Base-by-base conservation (phyloP, 2,329 filamentous ascomycete genomes). In the Cryphonectria carpinicola region DNA sequence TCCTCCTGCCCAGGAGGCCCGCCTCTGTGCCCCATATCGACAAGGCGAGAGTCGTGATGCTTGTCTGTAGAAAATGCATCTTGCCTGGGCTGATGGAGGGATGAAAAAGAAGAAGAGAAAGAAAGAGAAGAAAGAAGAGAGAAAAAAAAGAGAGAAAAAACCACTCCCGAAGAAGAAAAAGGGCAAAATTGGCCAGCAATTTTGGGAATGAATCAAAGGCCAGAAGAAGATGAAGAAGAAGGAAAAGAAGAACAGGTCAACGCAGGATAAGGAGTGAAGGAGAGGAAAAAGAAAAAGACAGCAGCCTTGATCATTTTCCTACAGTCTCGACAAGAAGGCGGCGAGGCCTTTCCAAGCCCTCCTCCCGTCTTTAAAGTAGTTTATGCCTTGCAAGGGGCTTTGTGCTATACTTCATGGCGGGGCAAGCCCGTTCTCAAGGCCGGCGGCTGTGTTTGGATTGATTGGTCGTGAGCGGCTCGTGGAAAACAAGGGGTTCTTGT, bases 171-270 rank as follows among this genome's bases (percentile, higher is more conserved):
- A 19, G 19, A 19, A 19, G 0, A 49, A 4, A n/a, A 1, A 19
- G 4, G 35, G 28, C 19, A 37, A 70, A 69, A 71, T 71, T 71
- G 70, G 52, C 70, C 70, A 32, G 70, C 70, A 70, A 72, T 67
- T 62, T 61, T 39, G 37, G 65, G 49, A 2, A 39, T 22, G 35
- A 58, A 58, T 4, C 6, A 25, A 41, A 60, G 35, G 8, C 32
- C 19, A 62, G 14, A 41, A 54, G 52, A 46, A 43, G 56, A 25
- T 28, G 35, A 67, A 13, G 11, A 28, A 19, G n/a, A 28, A 64
- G 37, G 41, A n/a, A 17, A 8, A n/a, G 60, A 64, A 39, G 35
- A 46, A 46, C 28, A 64, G 25, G 39, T 14, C 5, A 65, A 19
- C n/a, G 52, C 11, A 43, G 8, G 14, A 11, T 22, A 35, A 35